Evolutionary conservation across 179 eudicot species (phyloP).

Genomic region (Beta corolliflora): DNA sequence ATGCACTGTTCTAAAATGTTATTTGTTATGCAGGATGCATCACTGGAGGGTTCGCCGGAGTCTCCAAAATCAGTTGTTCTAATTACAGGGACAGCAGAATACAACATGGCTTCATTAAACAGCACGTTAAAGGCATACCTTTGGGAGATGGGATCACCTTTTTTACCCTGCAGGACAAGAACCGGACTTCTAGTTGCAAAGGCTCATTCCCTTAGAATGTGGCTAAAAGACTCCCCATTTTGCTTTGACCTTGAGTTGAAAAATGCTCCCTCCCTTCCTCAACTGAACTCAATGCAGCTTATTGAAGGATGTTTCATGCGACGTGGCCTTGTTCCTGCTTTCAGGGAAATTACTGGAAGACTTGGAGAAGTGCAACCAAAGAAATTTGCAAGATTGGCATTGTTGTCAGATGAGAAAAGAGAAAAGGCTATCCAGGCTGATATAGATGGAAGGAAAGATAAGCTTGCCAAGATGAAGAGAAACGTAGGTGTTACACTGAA

Average conservation of each 20-base stretch:
- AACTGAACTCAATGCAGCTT: slow-evolving; percentile 81
- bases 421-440: slow-evolving; percentile 69
- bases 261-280: slow-evolving; percentile 63
- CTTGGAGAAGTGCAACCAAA: slow-evolving; percentile 81
- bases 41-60: slow-evolving; percentile 90
- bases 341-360: slow-evolving; percentile 68
- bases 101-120: slow-evolving; percentile 81
- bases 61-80: slow-evolving; percentile 93
- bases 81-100: slow-evolving; percentile 79
- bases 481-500: slow-evolving; percentile 29
- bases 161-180: slow-evolving; percentile 83
- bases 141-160: slow-evolving; percentile 99
- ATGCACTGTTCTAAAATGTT: slow-evolving; percentile 3
- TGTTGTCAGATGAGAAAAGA: slow-evolving; percentile 76
- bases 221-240: slow-evolving; percentile 95
- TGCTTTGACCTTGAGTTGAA: slow-evolving; percentile 95
- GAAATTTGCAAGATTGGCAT: slow-evolving; percentile 87
- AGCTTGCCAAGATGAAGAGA: slow-evolving; percentile 55
- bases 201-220: slow-evolving; percentile 91
- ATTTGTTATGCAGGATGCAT: slow-evolving; percentile 73
- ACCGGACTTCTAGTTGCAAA: slow-evolving; percentile 86
- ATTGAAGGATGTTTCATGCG: slow-evolving; percentile 85
- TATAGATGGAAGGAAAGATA: slow-evolving; percentile 71
- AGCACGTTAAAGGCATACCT: slow-evolving; percentile 86
- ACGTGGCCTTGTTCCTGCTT: slow-evolving; percentile 92